A percentile compares a stretch with the other conserved stretches of the same genome.
These are phyloP conservation scores for Peterozyma toletana DNA, from an alignment of 805 yeast species.

Conservation along the genomic window DNA sequence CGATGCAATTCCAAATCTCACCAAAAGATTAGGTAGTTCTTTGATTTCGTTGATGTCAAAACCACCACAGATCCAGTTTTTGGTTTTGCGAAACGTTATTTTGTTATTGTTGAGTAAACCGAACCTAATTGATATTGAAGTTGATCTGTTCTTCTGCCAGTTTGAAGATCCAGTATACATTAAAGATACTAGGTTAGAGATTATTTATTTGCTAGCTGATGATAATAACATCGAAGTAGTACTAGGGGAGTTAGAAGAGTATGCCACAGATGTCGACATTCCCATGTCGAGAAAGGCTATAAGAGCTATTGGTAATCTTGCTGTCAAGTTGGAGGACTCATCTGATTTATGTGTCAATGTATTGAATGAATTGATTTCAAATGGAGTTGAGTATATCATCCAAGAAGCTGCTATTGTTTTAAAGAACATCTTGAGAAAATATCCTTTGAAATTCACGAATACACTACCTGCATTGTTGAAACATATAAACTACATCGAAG, in stretches of 20 bases:
- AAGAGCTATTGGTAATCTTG: slow-evolving; percentile 83
- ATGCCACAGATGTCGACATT: slow-evolving; percentile 80
- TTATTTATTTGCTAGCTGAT: slow-evolving; percentile 72
- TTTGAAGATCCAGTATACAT: slow-evolving; percentile 83
- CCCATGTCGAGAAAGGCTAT: slow-evolving; percentile 85
- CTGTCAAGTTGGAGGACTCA: slow-evolving; percentile 62
- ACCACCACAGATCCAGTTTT: slow-evolving; percentile 78
- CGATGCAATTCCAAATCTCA: slow-evolving; percentile 45
- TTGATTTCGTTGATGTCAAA: slow-evolving; percentile 63
- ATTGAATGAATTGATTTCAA: slow-evolving; percentile 49
- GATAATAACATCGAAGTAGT: slow-evolving; percentile 53
- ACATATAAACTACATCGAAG: slow-evolving; percentile 49
- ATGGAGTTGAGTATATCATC: slow-evolving; percentile 64
- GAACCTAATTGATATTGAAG: slow-evolving; percentile 54
- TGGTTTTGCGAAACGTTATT: slow-evolving; percentile 75
- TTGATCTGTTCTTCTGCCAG: slow-evolving; percentile 74
- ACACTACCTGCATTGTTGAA: slow-evolving; percentile 34
- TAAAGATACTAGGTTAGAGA: slow-evolving; percentile 85
- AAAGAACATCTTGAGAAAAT: slow-evolving; percentile 69
- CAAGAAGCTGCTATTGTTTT: slow-evolving; percentile 77
- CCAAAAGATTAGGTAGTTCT: slow-evolving; percentile 59
- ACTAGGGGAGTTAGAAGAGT: slow-evolving; percentile 71
- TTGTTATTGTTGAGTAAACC: slow-evolving; percentile 62
- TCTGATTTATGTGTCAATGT: slow-evolving; percentile 60
- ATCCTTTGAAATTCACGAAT: slow-evolving; percentile 50